Base-by-base conservation (phyloP, 805 yeast species). In the Saccharomycopsis selenospora region DNA sequence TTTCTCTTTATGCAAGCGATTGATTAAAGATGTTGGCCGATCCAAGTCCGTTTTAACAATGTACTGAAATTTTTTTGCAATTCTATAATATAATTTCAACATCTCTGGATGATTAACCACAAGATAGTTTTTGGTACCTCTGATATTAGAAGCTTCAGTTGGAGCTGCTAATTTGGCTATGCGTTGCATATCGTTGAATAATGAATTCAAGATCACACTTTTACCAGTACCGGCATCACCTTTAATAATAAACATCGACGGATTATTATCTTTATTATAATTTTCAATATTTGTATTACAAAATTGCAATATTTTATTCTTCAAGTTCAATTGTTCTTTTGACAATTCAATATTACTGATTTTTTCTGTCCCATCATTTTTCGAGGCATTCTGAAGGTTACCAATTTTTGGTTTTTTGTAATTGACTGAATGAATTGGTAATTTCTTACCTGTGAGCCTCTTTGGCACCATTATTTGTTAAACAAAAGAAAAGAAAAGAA, bases 181-280 rank as follows among this genome's bases (percentile, higher is more conserved):
- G 36, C 55, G 61, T 51, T 71, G 76, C 13, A 71, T 60, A 13
- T 70, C 72, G 48, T 71, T 69, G 55, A 72, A 70, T 23, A 72
- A 42, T 4, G 73, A 57, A 47, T 72, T 71, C 47, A 71, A 55
- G 7, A 71, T 62, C 2, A 69, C 75, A 13, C 71, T 66, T 52
- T 71, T 72, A 10, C 76, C 76, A 0, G 76, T 72, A 22, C 76
- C 76, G 4, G 76, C 75, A 58, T 70, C 73, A 44, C 76, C 76
- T 51, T 70, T 66, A 44, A 72, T 69, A 1, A 70, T 69, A 55
- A 65, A 71, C 53, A 68, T 61, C 0, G 71, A 60, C 1, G 71
- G 59, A 33, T 47, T 54, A 25, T 49, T 53, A 2, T 55, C 49
- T 1, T 45, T 45, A n/a, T 48, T 30, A 44, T 49, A 50, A 13